phyloP scores from a whole-genome alignment of 192 early-diverging fungal species.

The Ambispora gerdemannii region DNA sequence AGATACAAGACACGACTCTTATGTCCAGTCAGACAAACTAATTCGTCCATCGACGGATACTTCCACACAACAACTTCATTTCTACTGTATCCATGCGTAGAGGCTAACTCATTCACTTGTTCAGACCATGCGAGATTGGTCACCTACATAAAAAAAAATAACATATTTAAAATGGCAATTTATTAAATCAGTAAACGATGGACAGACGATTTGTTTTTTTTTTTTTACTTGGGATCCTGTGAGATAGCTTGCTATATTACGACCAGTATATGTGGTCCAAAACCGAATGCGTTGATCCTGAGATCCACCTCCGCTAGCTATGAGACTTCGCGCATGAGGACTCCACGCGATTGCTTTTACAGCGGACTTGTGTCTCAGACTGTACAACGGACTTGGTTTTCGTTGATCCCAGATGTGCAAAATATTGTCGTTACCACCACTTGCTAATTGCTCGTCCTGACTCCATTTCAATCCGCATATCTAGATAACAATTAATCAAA shows the following conservation, averaged over 20 bases:
- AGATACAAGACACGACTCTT: conserved; percentile 83
- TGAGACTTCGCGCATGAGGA: conserved; percentile 66
- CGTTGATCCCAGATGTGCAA: conserved; percentile 78
- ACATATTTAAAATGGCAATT: background rate
- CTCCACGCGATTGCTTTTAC: conserved; percentile 95
- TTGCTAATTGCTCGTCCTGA: conserved; percentile 62
- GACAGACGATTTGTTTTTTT: background rate
- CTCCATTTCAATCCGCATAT: conserved; percentile 93
- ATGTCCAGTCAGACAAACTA: conserved; percentile 74
- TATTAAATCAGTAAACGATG: background rate
- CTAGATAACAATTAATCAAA: conserved; percentile 26
- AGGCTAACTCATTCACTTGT: conserved; percentile 76
- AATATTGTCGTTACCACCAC: conserved; percentile 93
- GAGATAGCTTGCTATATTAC: conserved; percentile 53
- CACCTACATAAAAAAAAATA: conserved; percentile 40
- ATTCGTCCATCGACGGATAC: conserved; percentile 65
- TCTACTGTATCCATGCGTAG: conserved; percentile 88
- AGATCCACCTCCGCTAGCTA: conserved; percentile 92
- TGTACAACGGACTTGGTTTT: conserved; percentile 48
- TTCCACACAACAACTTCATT: conserved; percentile 91
- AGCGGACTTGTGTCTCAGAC: conserved; percentile 74
- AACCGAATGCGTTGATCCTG: conserved; percentile 84
- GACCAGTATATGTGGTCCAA: conserved; percentile 75
- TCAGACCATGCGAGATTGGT: conserved; percentile 90
- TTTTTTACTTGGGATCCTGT: conserved; percentile 73